Evolutionary conservation across 2,329 filamentous ascomycete species (phyloP), one percentile per base, ranked within the genome.

Genomic region (Phialophora tarda): DNA sequence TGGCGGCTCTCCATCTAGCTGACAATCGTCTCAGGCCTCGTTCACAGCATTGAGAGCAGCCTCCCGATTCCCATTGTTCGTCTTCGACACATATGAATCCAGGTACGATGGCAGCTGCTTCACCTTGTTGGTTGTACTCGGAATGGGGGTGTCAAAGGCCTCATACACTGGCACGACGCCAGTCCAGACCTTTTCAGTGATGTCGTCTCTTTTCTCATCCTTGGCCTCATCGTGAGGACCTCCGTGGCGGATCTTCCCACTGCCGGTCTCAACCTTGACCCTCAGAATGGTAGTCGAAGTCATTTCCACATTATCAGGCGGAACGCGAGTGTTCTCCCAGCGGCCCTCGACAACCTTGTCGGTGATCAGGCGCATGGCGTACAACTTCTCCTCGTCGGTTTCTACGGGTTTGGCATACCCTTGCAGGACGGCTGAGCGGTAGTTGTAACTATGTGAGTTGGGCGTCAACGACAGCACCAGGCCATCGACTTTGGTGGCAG

Each of bases 361-460:
- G 1, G 92, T 96, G 75, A 96, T 89, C 64, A 91, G 81, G 72
- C 88, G 80, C 87, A 96, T 90, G 7, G 91, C 92, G 79, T 86
- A 95, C 4, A 91, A 75, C 75, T 91, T 91, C 80, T 96, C 92
- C 2, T 83, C 85, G 0, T 79, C 77, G 67, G 90, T 86, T 1
- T 86, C 85, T 6, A 96, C 90, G 1, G 89, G 77, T 8, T 78
- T 82, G 0, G 89, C 92, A 75, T 88, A 86, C 0, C 92, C 93
- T 74, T 94, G 92, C 12, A 95, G 82, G 8, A 92, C 82, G 11
- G 90, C 91, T 47, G 89, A 92, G 69, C 91, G 91, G 80, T 95
- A 96, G 82, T 96, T 94, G 82, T 92, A 93, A 80, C 86, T 91
- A 81, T 96, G 91, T 66, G 86, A 86, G 80, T 91, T 91, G 12